Conservation (phyloP, 352 stramenopile species). For the Peronosclerospora sorghi region DNA sequence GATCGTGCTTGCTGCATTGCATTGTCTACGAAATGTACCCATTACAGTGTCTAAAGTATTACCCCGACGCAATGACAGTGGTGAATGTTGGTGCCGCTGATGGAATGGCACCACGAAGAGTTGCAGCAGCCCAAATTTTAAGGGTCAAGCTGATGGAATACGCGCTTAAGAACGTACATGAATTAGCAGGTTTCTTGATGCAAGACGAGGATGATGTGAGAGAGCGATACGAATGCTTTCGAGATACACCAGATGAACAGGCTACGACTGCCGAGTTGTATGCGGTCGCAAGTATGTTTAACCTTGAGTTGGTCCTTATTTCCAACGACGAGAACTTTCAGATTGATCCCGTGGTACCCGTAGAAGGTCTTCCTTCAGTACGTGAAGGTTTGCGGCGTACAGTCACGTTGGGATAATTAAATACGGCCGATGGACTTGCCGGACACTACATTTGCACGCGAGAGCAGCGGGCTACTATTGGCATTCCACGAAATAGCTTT, state of each 20-base stretch:
- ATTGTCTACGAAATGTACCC: conserved; percentile 82
- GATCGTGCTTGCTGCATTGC: conserved; percentile 73
- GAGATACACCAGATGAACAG: conserved; percentile 60
- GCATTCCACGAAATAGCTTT: conserved; percentile 48
- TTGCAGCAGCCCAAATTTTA: conserved; percentile 53
- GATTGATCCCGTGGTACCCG: too few relatives aligned
- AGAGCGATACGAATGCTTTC: conserved; percentile 70
- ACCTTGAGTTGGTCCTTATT: conserved; percentile 69
- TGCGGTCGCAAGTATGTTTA: too few relatives aligned
- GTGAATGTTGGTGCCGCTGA: conserved; percentile 75
- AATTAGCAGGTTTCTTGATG: conserved; percentile 53
- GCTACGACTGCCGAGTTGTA: conserved; percentile 67
- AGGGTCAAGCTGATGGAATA: conserved; percentile 67
- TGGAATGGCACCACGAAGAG: conserved; percentile 55
- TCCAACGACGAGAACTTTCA: conserved; percentile 74
- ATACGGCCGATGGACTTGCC: conserved; percentile 44
- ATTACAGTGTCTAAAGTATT: conserved; percentile 60
- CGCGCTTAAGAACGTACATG: conserved; percentile 46
- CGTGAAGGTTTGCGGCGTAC: conserved; percentile 42
- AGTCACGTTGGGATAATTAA: conserved; percentile 67
- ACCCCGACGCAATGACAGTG: conserved; percentile 58
- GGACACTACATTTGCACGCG: conserved; percentile 80
- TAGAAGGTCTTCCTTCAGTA: conserved; percentile 43
- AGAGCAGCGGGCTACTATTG: conserved; percentile 28
- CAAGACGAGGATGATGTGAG: conserved; percentile 46